Evolutionary conservation across 176 grass and related monocot species (phyloP).

Genomic region (Oryza rufipogon): DNA sequence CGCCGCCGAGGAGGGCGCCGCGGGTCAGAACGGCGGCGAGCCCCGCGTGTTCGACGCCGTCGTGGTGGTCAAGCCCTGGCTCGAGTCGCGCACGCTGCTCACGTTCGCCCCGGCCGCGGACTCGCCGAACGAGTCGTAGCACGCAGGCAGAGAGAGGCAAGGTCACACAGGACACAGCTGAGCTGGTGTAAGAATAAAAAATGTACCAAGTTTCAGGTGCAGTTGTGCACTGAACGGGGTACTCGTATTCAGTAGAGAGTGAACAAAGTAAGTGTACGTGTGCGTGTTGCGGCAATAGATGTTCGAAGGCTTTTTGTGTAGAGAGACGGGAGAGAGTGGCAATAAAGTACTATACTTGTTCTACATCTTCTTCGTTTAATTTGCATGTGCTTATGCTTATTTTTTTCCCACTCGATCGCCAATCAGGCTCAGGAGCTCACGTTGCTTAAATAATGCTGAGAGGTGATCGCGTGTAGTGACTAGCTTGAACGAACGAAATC

Average conservation of each 20-base stretch:
- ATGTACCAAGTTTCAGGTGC: not conserved
- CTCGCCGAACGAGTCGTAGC: not conserved
- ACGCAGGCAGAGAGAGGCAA: not conserved
- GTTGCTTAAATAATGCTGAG: not conserved
- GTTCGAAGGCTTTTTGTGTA: not conserved
- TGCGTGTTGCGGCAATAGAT: not conserved
- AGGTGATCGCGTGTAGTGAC: no score
- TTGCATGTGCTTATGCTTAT: no score
- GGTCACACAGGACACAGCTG: no score
- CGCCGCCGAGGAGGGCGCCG: conserved; percentile 23
- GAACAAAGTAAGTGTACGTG: not conserved
- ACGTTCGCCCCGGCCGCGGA: conserved; percentile 53
- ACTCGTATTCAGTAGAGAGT: not conserved
- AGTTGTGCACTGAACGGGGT: not conserved
- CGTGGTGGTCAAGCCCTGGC: conserved; percentile 78
- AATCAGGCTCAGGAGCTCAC: not conserved
- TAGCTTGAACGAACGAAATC: no score
- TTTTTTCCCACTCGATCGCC: not conserved
- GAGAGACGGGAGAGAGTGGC: not conserved
- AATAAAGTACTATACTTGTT: not conserved
- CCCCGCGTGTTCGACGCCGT: conserved; percentile 66
- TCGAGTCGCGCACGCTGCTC: conserved; percentile 59
- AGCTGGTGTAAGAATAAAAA: not conserved
- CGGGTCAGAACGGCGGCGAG: not conserved
- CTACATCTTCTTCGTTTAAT: no score